Conservation (phyloP, 2,329 filamentous ascomycete species). For the Aspergillus floridensis region DNA sequence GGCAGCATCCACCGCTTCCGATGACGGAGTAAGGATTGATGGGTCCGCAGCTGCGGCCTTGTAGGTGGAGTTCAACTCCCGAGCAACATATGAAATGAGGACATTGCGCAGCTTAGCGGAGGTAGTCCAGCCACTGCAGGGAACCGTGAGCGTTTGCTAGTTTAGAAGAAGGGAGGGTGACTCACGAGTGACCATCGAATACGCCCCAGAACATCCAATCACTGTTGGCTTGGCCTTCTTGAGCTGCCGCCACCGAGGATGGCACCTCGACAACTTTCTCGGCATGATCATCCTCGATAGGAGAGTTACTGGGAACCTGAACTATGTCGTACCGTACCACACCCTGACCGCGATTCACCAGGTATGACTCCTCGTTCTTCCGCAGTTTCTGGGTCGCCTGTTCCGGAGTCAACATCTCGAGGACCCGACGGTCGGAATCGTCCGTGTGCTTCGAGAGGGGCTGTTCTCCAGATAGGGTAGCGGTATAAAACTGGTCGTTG, state of each 20-base stretch:
- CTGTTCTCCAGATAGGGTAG: slow-evolving; percentile 77
- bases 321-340: slow-evolving; percentile 93
- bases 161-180: background rate
- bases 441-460: slow-evolving; percentile 86
- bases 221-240: slow-evolving; percentile 57
- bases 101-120: slow-evolving; percentile 92
- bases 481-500: slow-evolving; percentile 85
- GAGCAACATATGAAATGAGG: slow-evolving; percentile 86
- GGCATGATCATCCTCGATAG: slow-evolving; percentile 96
- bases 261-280: slow-evolving; percentile 96
- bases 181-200: slow-evolving; percentile 92
- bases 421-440: slow-evolving; percentile 76
- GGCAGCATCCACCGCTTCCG: slow-evolving; percentile 80
- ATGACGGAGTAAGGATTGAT: slow-evolving; percentile 61
- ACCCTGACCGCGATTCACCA: slow-evolving; percentile 83
- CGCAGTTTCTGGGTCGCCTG: slow-evolving; percentile 88
- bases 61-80: slow-evolving; percentile 90
- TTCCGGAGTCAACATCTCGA: slow-evolving; percentile 95
- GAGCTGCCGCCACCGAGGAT: slow-evolving; percentile 54
- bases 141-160: slow-evolving; percentile 1
- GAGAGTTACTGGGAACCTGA: slow-evolving; percentile 92
- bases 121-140: slow-evolving; percentile 84
- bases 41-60: slow-evolving; percentile 64
- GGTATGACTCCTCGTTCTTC: slow-evolving; percentile 85
- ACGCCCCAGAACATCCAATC: slow-evolving; percentile 99